phyloP scores from a whole-genome alignment of 352 stramenopile genomes.

The Globisporangium barbulae region DNA sequence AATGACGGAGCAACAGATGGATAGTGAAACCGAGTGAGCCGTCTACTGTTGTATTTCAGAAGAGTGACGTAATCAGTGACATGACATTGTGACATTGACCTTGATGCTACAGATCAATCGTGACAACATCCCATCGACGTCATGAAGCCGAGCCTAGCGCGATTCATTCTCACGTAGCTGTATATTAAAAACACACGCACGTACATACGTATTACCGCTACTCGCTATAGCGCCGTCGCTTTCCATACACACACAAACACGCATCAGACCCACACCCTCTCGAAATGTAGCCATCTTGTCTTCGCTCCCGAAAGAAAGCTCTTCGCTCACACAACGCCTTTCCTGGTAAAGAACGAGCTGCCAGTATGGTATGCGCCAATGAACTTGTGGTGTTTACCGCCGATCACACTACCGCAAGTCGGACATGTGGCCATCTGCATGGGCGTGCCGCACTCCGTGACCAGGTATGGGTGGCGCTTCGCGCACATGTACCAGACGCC shows the following conservation, averaged over 20 bases:
- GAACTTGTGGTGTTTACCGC: constrained; percentile 20
- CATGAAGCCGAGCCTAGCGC: too few species aligned
- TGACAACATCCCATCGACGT: too few species aligned
- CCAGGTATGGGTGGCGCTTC: constrained; percentile 29
- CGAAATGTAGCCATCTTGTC: neutral
- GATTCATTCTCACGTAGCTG: neutral
- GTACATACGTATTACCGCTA: neutral
- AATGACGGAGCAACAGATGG: too few species aligned
- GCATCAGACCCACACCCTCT: neutral
- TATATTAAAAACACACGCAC: neutral
- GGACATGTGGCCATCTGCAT: constrained; percentile 20
- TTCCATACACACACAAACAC: neutral
- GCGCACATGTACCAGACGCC: constrained; percentile 29
- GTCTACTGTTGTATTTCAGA: neutral
- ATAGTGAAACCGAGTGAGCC: too few species aligned
- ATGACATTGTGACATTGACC: neutral
- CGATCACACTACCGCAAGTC: constrained; percentile 23
- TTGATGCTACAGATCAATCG: neutral
- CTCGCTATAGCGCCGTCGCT: neutral
- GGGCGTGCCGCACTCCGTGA: constrained; percentile 29
- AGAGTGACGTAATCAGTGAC: constrained; percentile 3
- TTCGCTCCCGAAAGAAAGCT: neutral
- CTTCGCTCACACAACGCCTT: constrained; percentile 7
- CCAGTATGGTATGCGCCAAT: constrained; percentile 3
- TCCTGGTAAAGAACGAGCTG: constrained; percentile 19